Conservation (phyloP, 345 rosid species). For the Acer yangbiense region DNA sequence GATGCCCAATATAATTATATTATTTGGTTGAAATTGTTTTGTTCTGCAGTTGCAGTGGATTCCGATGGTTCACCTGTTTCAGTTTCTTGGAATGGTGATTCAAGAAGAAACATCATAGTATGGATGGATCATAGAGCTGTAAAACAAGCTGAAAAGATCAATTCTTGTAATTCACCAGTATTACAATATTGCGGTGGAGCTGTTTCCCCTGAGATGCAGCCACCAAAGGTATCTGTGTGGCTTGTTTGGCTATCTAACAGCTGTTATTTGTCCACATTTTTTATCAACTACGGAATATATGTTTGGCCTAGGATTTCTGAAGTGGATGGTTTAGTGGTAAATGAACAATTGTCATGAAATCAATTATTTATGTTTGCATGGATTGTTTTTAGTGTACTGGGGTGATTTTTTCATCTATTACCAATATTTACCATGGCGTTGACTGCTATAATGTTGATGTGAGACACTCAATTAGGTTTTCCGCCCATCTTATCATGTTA, state of each 20-base stretch:
- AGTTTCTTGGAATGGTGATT: conserved; percentile 96
- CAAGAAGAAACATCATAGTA: conserved; percentile 86
- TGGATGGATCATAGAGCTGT: conserved; percentile 99
- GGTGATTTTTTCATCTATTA: background rate
- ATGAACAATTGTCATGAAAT: background rate
- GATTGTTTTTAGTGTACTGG: background rate
- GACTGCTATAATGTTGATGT: background rate
- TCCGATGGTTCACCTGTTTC: conserved; percentile 95
- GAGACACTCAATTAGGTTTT: background rate
- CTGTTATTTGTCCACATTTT: background rate
- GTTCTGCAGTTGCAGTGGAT: conserved; percentile 86
- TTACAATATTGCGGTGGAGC: conserved; percentile 92
- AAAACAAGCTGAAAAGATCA: conserved; percentile 89
- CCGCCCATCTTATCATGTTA: background rate
- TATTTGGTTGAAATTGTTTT: conserved; percentile 9
- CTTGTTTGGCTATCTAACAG: background rate
- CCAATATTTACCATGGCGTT: too few species aligned
- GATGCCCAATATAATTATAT: background rate
- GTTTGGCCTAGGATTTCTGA: background rate
- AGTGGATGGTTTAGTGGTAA: background rate
- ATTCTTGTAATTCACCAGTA: conserved; percentile 74
- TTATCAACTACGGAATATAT: too few species aligned
- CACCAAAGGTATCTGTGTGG: conserved; percentile 64
- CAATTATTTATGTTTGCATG: background rate
- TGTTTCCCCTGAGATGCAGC: conserved; percentile 95